Evolutionary conservation across 2,329 filamentous ascomycete genomes (phyloP).

Genomic region (Botryotinia narcissicola): DNA sequence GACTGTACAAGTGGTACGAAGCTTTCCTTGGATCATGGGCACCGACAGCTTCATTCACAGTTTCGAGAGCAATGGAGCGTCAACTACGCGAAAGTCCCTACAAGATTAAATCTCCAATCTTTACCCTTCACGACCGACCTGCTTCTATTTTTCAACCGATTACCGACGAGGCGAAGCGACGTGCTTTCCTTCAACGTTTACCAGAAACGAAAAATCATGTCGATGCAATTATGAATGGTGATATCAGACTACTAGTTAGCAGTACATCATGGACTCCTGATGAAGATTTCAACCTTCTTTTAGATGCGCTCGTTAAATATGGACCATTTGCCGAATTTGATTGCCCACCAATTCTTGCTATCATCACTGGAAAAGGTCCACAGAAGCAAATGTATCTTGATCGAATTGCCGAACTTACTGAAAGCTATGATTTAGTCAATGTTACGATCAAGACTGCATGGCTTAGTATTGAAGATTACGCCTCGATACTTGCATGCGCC

Average conservation of each 20-base stretch:
- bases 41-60: slow-evolving; percentile 72
- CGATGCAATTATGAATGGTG: slow-evolving; percentile 55
- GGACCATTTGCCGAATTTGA: slow-evolving; percentile 49
- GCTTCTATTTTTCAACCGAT: slow-evolving; percentile 78
- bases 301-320: slow-evolving; percentile 77
- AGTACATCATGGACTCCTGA: slow-evolving; percentile 97
- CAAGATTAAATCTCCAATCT: slow-evolving; percentile 59
- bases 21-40: slow-evolving; percentile 65
- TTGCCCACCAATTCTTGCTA: slow-evolving; percentile 66
- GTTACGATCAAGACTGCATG: slow-evolving; percentile 79
- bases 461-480: slow-evolving; percentile 82
- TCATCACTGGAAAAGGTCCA: slow-evolving; percentile 94
- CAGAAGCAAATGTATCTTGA: slow-evolving; percentile 73
- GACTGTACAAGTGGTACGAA: slow-evolving; percentile 76
- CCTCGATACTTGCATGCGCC: slow-evolving; percentile 75
- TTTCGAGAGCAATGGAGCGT: slow-evolving; percentile 83
- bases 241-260: slow-evolving; percentile 73
- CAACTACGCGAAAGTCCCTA: slow-evolving; percentile 66
- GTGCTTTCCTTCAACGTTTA: slow-evolving; percentile 63
- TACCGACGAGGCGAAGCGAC: slow-evolving; percentile 43
- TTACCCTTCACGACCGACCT: slow-evolving; percentile 83
- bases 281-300: slow-evolving; percentile 87
- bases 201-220: slow-evolving; percentile 62
- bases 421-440: slow-evolving; percentile 60
- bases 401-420: slow-evolving; percentile 58